phyloP scores from a whole-genome alignment of 257 asterid species.

The Anisodus acutangulus region DNA sequence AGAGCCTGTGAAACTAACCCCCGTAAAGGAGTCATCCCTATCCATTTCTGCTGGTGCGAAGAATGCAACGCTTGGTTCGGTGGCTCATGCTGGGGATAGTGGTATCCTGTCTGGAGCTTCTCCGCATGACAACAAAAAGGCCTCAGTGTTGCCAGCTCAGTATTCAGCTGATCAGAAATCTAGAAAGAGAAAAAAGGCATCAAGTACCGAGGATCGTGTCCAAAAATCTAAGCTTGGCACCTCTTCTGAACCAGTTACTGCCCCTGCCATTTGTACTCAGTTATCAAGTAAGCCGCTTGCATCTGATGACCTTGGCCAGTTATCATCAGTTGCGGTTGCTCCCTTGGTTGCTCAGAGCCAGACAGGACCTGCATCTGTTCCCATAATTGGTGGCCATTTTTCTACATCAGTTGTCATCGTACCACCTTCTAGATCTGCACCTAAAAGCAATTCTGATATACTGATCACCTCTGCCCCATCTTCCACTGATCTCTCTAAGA shows the following conservation, averaged over 20 bases:
- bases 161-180: constrained; percentile 57
- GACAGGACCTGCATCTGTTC: constrained; percentile 45
- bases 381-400: constrained; percentile 51
- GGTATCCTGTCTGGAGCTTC: constrained; percentile 49
- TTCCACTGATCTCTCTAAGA: constrained; percentile 51
- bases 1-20: constrained; percentile 59
- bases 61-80: constrained; percentile 42
- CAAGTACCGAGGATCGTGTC: constrained; percentile 57
- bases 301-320: constrained; percentile 49
- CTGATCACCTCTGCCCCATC: constrained; percentile 45
- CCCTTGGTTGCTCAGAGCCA: constrained; percentile 48
- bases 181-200: constrained; percentile 77
- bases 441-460: constrained; percentile 51
- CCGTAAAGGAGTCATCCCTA: constrained; percentile 56
- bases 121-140: constrained; percentile 52
- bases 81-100: constrained; percentile 50
- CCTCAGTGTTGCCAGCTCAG: constrained; percentile 50
- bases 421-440: constrained; percentile 54
- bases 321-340: constrained; percentile 44
- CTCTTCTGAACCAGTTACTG: constrained; percentile 50
- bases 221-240: constrained; percentile 47
- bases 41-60: constrained; percentile 50
- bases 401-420: constrained; percentile 70
- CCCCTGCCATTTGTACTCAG: constrained; percentile 45
- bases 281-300: constrained; percentile 47